A percentile compares a stretch with the other conserved stretches of the same genome.
Evolutionary conservation across 768 basidiomycete genomes (phyloP).

Genomic region (Lentinula raphanica): DNA sequence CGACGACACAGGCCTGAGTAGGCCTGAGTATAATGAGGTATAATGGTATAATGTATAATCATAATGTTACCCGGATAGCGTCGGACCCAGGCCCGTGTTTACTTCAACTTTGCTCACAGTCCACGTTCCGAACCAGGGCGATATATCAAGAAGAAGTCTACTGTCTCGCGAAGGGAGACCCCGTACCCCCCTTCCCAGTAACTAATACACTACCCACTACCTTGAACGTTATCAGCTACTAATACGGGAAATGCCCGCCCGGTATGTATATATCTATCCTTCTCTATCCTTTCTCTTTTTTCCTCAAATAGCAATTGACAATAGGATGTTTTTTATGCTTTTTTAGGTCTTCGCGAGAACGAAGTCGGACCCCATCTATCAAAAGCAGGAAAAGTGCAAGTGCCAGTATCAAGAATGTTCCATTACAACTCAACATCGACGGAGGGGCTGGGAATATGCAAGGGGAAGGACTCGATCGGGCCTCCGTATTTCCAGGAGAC

Average conservation of each 20-base stretch:
- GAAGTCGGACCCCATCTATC: background rate
- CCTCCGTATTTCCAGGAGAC: background rate
- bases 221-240: background rate
- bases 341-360: no score
- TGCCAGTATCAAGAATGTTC: background rate
- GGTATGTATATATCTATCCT: no score
- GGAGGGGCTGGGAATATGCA: background rate
- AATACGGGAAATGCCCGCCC: background rate
- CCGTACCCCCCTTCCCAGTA: background rate
- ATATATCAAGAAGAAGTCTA: background rate
- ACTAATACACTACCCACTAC: background rate
- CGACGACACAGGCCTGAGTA: background rate
- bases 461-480: background rate
- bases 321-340: background rate
- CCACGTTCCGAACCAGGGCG: background rate
- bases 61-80: no score
- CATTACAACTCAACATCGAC: background rate
- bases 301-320: background rate
- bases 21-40: no score
- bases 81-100: background rate
- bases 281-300: background rate
- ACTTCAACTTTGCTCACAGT: background rate
- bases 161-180: background rate
- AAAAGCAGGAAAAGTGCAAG: background rate
- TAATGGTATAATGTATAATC: no score